Evolutionary conservation across 2,329 filamentous ascomycete genomes (phyloP).

Genomic region (Botryotinia globosa): DNA sequence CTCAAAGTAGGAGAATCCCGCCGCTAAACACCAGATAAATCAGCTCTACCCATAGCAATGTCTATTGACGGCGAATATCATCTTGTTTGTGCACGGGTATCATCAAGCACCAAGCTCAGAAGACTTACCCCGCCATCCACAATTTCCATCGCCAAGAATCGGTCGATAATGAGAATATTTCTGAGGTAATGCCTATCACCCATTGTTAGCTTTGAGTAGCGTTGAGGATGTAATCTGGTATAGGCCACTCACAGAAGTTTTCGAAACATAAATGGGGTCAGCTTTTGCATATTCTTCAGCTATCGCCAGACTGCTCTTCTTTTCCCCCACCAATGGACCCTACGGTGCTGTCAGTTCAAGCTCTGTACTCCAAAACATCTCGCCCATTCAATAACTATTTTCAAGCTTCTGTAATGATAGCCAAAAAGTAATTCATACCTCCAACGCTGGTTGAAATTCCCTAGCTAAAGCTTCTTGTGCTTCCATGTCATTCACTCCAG

Average conservation of each 20-base stretch:
- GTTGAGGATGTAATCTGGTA: conserved; percentile 9
- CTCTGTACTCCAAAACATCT: conserved; percentile 22
- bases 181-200: conserved; percentile 66
- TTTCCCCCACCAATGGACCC: conserved; percentile 80
- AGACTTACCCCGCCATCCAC: conserved; percentile 90
- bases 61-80: conserved; percentile 16
- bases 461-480: conserved; percentile 60
- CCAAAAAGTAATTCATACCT: conserved; percentile 44
- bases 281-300: conserved; percentile 84
- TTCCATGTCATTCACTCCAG: conserved; percentile 31
- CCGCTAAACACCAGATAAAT: conserved; percentile 55
- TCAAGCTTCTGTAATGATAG: not conserved
- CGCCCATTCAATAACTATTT: not conserved
- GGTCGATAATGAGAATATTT: conserved; percentile 86
- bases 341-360: conserved; percentile 44
- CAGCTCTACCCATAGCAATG: conserved; percentile 13
- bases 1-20: conserved; percentile 92
- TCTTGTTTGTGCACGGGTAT: conserved; percentile 17
- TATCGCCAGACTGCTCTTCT: conserved; percentile 73
- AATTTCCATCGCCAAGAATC: conserved; percentile 90
- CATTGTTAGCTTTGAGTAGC: conserved; percentile 7
- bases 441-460: conserved; percentile 55
- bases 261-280: conserved; percentile 78
- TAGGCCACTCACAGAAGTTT: conserved; percentile 70
- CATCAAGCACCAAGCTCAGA: conserved; percentile 19